Evolutionary conservation across 2,329 filamentous ascomycete species (phyloP).

Genomic region (Xylaria arbuscula): DNA sequence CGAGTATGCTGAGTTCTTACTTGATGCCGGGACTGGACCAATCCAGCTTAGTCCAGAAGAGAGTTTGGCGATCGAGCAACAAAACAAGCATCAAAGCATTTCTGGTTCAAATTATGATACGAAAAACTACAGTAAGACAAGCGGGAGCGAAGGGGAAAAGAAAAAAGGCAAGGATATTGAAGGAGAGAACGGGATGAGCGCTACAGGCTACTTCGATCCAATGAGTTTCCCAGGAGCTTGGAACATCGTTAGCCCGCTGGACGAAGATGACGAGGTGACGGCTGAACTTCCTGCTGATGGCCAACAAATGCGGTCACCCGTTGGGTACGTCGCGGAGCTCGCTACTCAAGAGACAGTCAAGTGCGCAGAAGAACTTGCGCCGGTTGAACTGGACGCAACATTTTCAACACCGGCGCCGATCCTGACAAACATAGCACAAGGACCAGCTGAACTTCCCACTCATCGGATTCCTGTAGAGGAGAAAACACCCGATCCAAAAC

Average conservation of each 20-base stretch:
- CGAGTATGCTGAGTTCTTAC: constrained; percentile 64
- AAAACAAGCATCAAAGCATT: constrained; percentile 55
- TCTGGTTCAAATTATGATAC: constrained; percentile 31
- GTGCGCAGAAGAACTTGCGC: constrained; percentile 51
- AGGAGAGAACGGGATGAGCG: constrained; percentile 51
- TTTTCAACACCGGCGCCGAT: constrained; percentile 31
- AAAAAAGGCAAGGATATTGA: constrained; percentile 34
- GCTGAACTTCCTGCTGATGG: constrained; percentile 42
- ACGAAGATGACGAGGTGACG: constrained; percentile 55
- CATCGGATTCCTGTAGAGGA: constrained; percentile 37
- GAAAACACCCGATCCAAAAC: constrained; percentile 30
- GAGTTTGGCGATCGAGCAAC: constrained; percentile 63
- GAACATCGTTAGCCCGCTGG: constrained; percentile 58
- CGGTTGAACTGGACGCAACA: constrained; percentile 48
- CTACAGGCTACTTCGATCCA: constrained; percentile 59
- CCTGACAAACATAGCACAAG: constrained; percentile 34
- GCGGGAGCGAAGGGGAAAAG: constrained; percentile 37
- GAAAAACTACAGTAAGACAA: constrained; percentile 39
- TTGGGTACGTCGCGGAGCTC: constrained; percentile 48
- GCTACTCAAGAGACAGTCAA: constrained; percentile 46
- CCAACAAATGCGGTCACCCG: constrained; percentile 40
- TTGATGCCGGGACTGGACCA: constrained; percentile 53
- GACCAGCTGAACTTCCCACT: constrained; percentile 44
- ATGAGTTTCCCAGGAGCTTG: constrained; percentile 63
- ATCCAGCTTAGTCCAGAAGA: constrained; percentile 63